These are phyloP conservation scores for Catenaria anguillulae DNA, from an alignment of 371 early-diverging fungal species.

Conservation along the genomic window DNA sequence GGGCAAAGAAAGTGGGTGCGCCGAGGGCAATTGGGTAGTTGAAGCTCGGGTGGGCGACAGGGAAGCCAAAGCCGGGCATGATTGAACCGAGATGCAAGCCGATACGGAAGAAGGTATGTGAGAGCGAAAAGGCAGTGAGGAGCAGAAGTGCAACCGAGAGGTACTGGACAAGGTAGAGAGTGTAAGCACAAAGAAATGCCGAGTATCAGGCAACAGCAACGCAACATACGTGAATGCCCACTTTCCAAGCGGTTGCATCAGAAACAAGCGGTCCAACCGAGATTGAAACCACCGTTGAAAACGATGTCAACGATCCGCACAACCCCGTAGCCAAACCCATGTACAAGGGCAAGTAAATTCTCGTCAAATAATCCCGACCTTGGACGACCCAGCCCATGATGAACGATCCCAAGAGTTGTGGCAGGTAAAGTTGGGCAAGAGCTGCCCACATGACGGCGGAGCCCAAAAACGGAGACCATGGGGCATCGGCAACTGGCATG, in stretches of 20 bases:
- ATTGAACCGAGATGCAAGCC: neutral
- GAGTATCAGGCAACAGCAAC: neutral
- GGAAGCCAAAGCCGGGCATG: neutral
- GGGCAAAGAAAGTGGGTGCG: neutral
- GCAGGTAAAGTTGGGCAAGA: conserved; percentile 3
- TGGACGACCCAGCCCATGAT: conserved; percentile 38
- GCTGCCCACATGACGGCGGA: neutral
- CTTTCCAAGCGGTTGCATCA: neutral
- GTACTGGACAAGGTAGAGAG: no score
- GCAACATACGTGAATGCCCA: neutral
- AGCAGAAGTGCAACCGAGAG: neutral
- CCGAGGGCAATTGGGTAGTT: neutral
- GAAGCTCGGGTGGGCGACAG: neutral
- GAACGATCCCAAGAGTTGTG: conserved; percentile 56
- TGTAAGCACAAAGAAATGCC: no score
- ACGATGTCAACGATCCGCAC: conserved; percentile 75
- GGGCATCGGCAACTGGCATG: neutral
- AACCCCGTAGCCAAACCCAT: conserved; percentile 53
- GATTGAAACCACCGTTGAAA: conserved; percentile 33
- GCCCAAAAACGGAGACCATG: neutral
- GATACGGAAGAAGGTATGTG: neutral
- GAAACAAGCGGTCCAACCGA: neutral
- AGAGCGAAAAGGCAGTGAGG: neutral
- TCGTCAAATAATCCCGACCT: conserved; percentile 5
- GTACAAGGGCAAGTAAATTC: conserved; percentile 35